Evolutionary conservation across 108 stramenopile species (phyloP), one percentile per base, ranked within the genome.

Genomic region (Cyclotella sp.): DNA sequence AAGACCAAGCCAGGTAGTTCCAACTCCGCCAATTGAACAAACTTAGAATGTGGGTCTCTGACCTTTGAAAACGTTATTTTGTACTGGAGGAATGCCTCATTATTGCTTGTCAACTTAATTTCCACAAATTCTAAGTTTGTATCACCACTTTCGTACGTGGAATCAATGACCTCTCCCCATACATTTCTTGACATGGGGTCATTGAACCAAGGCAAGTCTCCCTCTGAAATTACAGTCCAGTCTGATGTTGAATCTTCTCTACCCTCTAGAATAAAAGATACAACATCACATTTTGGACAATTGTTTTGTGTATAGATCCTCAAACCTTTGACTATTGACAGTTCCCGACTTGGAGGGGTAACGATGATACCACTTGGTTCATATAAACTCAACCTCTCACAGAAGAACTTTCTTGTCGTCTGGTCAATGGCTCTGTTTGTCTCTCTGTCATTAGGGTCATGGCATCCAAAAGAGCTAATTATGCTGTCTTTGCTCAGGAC

Each of bases 301-400:
- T 73, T 73, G 21, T 78, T 63, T 19, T 78, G 77, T n/a, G 77
- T 21, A 43, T 78, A 78, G 15, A 78, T 8, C 43, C 77, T 63
- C 22, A 78, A 14, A 21, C 72, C 57, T 67, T 78, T 73, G 8
- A 49, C 71, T 52, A 78, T 72, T 40, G 63, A 30, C 61, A 64
- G 9, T 21, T 42, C 52, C 9, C 29, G 40, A 18, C 29, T 68
- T 28, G 52, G 16, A 4, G 77, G 72, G 42, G 46, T 49, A 9
- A 66, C 7, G 27, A 72, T 63, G 16, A 78, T 34, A n/a, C 76
- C 70, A 9, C 63, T 18, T 47, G 71, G 19, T 9, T 44, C 15
- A 30, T 28, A 8, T 3, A 39, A 21, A 21, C 45, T 47, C 27
- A 26, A 21, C 27, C 71, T 63, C 39, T 63, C 57, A 21, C 77